Evolutionary conservation across 2,329 filamentous ascomycete genomes (phyloP), one percentile per base, ranked within the genome.

Genomic region (Sporothrix humicola): DNA sequence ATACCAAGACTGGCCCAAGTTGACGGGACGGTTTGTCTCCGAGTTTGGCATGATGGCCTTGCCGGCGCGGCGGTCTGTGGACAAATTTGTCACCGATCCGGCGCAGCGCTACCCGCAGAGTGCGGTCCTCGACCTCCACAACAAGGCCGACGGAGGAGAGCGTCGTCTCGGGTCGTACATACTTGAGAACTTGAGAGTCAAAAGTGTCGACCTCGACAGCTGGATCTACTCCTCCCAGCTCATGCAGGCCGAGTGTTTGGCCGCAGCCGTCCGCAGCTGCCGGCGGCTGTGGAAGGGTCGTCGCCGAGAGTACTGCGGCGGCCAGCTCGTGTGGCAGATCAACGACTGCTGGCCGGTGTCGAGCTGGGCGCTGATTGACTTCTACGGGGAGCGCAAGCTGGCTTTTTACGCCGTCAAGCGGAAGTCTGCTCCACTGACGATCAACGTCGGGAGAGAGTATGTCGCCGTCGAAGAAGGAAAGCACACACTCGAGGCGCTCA

Each of bases 21-120:
- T 98, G 0, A 89, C 90, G n/a, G 95, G 95, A 1, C 90, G 95
- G 0, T 98, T 98, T 82, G 95, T 97, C 73, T 95, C 93, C 72
- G 95, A 98, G 80, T 98, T 98, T 78, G 95, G 95, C 75, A 97
- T 98, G 94, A 90, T 97, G 81, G 93, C 93, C 0, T 97, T 97
- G 80, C 95, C 95, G 0, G 90, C 90, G 75, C 89, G 96, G 78
- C 89, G 91, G 77, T 97, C 95, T 0, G 94, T 98, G 78, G 92
- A 95, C 74, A 86, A 89, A n/a, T 97, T 89, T 80, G 88, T 97
- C 68, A 87, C 87, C 72, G 87, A 92, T 69, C 89, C 93, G 69
- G 87, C 89, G 0, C 93, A 98, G 78, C 88, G 93, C 5, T 95
- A 93, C 80, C 88, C 94, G 1, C 93, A 97, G 80, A 96, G 93